phyloP scores from a whole-genome alignment of 1,284 basidiomycete genomes.

The Leccinum glutinopallens region DNA sequence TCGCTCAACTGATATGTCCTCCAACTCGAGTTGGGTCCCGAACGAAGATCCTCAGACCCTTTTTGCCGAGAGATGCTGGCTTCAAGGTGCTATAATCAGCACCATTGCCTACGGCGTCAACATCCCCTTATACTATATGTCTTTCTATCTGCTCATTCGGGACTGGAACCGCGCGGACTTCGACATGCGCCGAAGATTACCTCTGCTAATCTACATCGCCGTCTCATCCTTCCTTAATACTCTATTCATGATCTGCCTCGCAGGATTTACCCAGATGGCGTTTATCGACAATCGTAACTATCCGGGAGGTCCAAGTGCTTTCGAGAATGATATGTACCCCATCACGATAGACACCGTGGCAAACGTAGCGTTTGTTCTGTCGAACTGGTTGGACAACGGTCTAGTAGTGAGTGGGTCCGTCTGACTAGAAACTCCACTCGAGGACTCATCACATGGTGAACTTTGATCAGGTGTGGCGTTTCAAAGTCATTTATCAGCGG shows the following conservation, averaged over 20 bases:
- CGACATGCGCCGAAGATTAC: neutral
- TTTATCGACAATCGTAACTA: slow-evolving; percentile 2
- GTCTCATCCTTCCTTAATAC: neutral
- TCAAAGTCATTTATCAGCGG: neutral
- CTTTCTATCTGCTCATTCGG: neutral
- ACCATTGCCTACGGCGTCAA: neutral
- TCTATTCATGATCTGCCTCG: neutral
- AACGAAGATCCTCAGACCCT: neutral
- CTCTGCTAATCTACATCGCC: neutral
- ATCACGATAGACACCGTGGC: neutral
- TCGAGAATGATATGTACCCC: neutral
- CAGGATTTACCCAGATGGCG: neutral
- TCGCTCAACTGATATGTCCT: neutral
- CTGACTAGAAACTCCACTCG: neutral
- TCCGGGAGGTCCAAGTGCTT: slow-evolving; percentile 2
- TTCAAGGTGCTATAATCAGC: neutral
- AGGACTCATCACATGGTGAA: neutral
- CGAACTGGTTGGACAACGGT: neutral
- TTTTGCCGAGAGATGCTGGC: neutral
- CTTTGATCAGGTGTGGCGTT: neutral
- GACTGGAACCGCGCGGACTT: neutral
- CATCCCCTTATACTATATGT: neutral
- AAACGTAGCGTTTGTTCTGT: neutral
- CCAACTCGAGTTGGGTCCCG: neutral
- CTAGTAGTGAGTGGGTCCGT: neutral